phyloP scores from a whole-genome alignment of 2,329 filamentous ascomycete genomes.

The Ophiocordyceps camponoti-floridani region DNA sequence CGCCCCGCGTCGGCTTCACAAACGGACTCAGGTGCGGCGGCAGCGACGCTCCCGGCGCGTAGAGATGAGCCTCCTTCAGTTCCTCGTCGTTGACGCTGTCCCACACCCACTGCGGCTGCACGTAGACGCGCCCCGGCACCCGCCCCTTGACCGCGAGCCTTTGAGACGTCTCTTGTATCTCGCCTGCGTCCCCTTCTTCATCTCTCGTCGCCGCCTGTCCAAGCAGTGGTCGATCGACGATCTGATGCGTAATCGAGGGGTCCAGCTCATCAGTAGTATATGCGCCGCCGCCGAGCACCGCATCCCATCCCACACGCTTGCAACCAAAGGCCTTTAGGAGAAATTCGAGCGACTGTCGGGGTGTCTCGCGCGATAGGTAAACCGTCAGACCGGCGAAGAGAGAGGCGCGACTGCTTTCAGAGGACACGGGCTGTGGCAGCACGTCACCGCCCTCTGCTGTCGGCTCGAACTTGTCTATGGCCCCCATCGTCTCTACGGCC shows the following conservation, averaged over 20 bases:
- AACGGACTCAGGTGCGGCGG: conserved; percentile 94
- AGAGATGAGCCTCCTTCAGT: conserved; percentile 70
- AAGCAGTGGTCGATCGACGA: conserved; percentile 76
- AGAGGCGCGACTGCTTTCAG: conserved; percentile 48
- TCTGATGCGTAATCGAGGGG: conserved; percentile 82
- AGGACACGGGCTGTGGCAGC: conserved; percentile 57
- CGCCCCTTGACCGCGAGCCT: conserved; percentile 46
- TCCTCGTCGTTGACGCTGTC: conserved; percentile 88
- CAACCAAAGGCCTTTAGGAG: conserved; percentile 87
- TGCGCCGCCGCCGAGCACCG: conserved; percentile 74
- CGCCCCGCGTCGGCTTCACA: conserved; percentile 70
- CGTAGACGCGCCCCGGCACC: conserved; percentile 78
- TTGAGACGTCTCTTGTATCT: conserved; percentile 41
- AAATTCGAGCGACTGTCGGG: conserved; percentile 79
- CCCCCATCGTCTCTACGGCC: conserved; percentile 18
- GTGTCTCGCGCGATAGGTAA: conserved; percentile 86
- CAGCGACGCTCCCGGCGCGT: conserved; percentile 74
- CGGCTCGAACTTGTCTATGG: conserved; percentile 84
- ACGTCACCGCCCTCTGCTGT: conserved; percentile 71
- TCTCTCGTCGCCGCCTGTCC: conserved; percentile 35
- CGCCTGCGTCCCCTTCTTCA: conserved; percentile 37
- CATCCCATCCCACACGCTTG: conserved; percentile 90
- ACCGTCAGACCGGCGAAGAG: conserved; percentile 82
- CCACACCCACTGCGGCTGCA: conserved; percentile 98
- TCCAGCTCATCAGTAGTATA: conserved; percentile 84